Evolutionary conservation across 2,329 filamentous ascomycete genomes (phyloP), one percentile per base, ranked within the genome.

Genomic region (Sodiomyces alkalinus): DNA sequence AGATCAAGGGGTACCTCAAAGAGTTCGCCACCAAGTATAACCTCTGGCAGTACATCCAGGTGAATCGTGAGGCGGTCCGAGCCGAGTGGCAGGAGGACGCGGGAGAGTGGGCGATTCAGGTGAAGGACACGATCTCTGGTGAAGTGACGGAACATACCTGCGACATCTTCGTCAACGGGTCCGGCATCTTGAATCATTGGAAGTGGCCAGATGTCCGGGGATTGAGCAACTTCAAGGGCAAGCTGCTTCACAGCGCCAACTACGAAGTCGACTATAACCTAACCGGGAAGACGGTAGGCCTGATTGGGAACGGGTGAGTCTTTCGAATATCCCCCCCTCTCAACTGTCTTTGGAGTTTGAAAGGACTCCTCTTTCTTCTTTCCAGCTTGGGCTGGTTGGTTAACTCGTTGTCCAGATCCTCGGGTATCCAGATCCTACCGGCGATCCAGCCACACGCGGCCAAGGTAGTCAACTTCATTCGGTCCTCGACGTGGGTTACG

Each of bases 1-100:
- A 75, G 29, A 76, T 74, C 24, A 43, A 56, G 12, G 49, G 56
- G 3, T 70, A 74, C 37, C 61, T 65, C 54, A 54, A 70, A 37
- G 30, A 27, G 5, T 42, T 42, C 5, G 68, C 68, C 1, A 52
- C 54, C 17, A 58, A 52, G 33, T 59, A 47, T 42, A 46, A 51
- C 31, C 46, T 57, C 4, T 44, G 46, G 37, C 48, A 47, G 9
- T 52, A 55, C 22, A 36, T 56, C 13, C 28, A 50, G 31, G 42
- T 49, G 12, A 44, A 44, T 26, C 43, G 47, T 7, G 41, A 44
- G n/a, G 45, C 58, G 4, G 22, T 51, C 17, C 36, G 46, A 18
- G 41, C 51, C 27, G 19, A 36, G 30, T 45, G 40, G 41, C 33
- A 42, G 13, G 41, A 43, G 18, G 33, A 36, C 13, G 34, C 18